phyloP scores from a whole-genome alignment of 768 basidiomycete species.

The Fomitopsis pulvina region DNA sequence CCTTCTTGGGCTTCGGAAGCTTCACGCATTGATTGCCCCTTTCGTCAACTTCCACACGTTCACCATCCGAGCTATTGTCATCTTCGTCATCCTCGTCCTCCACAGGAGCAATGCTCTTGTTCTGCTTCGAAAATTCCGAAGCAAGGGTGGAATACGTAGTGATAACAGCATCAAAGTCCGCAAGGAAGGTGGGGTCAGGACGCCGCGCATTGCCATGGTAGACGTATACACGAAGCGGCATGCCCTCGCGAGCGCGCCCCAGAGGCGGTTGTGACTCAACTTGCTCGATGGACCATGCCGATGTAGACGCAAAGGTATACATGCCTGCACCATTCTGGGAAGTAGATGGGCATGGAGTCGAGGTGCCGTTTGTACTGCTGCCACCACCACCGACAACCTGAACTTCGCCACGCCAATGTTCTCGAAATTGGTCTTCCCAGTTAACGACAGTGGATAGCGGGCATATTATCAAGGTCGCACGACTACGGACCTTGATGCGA shows the following conservation, averaged over 20 bases:
- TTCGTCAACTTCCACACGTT: constrained; percentile 60
- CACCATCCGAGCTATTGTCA: constrained; percentile 53
- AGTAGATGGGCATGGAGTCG: constrained; percentile 26
- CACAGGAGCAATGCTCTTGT: constrained; percentile 47
- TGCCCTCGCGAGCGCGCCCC: constrained; percentile 21
- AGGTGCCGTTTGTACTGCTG: constrained; percentile 18
- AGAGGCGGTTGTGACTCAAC: constrained; percentile 7
- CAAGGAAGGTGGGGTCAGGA: constrained; percentile 79
- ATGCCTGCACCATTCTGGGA: constrained; percentile 17
- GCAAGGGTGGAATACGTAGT: constrained; percentile 96
- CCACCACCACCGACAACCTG: constrained; percentile 75
- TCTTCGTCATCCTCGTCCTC: constrained; percentile 66
- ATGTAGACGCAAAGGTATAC: constrained; percentile 2
- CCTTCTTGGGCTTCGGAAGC: constrained; percentile 60
- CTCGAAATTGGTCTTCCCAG: constrained; percentile 98
- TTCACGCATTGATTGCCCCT: constrained; percentile 56
- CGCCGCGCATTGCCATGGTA: constrained; percentile 91
- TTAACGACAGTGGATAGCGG: constrained; percentile 95
- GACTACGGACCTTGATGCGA: constrained; percentile 75
- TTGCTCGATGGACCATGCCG: constrained; percentile 11
- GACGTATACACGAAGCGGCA: constrained; percentile 77
- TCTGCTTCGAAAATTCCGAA: constrained; percentile 90
- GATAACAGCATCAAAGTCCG: constrained; percentile 91
- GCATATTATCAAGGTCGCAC: constrained; percentile 94
- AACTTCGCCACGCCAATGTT: constrained; percentile 92